These are phyloP conservation scores for Phytophthora cryptogea DNA, from an alignment of 352 stramenopile species.

Conservation along the genomic window DNA sequence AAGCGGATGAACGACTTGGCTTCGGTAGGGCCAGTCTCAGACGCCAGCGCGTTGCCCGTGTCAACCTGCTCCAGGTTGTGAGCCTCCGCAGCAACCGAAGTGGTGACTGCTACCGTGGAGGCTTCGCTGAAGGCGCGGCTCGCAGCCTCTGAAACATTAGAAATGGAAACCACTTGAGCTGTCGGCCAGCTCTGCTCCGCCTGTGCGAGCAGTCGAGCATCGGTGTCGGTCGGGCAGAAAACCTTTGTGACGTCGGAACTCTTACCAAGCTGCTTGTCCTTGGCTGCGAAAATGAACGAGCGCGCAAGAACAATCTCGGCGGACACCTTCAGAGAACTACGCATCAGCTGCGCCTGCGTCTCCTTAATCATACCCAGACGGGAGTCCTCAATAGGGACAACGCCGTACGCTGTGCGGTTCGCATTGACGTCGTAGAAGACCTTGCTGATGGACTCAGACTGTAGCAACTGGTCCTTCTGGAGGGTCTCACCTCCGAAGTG, in stretches of 20 bases:
- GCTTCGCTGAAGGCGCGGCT: slow-evolving; percentile 42
- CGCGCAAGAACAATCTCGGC: slow-evolving; percentile 76
- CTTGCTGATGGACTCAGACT: slow-evolving; percentile 64
- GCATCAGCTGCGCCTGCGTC: slow-evolving; percentile 76
- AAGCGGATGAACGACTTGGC: slow-evolving; percentile 73
- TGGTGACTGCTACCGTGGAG: slow-evolving; percentile 62
- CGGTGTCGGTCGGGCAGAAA: slow-evolving; percentile 61
- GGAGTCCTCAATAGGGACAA: slow-evolving; percentile 89
- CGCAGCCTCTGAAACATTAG: slow-evolving; percentile 68
- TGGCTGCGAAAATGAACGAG: slow-evolving; percentile 72
- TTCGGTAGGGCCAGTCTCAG: slow-evolving; percentile 37
- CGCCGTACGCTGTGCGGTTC: slow-evolving; percentile 83
- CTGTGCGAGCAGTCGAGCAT: slow-evolving; percentile 55
- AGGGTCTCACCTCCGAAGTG: slow-evolving; percentile 64
- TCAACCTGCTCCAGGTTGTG: slow-evolving; percentile 55
- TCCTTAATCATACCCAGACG: slow-evolving; percentile 86
- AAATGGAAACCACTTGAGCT: slow-evolving; percentile 63
- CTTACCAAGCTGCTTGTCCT: slow-evolving; percentile 50
- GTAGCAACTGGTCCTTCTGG: slow-evolving; percentile 55
- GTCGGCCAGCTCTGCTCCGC: slow-evolving; percentile 79
- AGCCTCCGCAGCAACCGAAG: slow-evolving; percentile 43
- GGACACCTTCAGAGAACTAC: slow-evolving; percentile 75
- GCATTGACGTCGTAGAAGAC: slow-evolving; percentile 83
- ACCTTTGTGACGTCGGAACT: slow-evolving; percentile 57
- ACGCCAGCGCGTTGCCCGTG: slow-evolving; percentile 51